Evolutionary conservation across 2,329 filamentous ascomycete species (phyloP).

Genomic region (Polychaeton citri): DNA sequence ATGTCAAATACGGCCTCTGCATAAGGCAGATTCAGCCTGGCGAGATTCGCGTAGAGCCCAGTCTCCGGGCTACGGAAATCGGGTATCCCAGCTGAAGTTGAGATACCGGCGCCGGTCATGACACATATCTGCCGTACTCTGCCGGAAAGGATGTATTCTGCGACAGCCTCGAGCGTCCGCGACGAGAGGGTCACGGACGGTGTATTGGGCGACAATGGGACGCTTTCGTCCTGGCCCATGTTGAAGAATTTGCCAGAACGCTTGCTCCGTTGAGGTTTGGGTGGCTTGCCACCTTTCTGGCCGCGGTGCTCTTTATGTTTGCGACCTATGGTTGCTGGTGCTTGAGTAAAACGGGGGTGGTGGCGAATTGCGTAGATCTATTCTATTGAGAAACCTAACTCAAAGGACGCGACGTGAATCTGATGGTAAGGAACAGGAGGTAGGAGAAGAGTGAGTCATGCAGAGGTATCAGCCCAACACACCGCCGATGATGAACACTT

Average conservation of each 20-base stretch:
- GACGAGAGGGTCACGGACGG: conserved; percentile 52
- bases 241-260: conserved; percentile 25
- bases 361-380: too few relatives aligned
- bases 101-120: conserved; percentile 84
- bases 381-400: too few relatives aligned
- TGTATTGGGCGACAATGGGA: conserved; percentile 46
- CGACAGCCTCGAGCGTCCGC: conserved; percentile 60
- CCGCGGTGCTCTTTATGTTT: conserved; percentile 32
- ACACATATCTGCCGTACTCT: conserved; percentile 61
- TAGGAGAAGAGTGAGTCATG: too few relatives aligned
- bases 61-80: conserved; percentile 92
- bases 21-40: conserved; percentile 70
- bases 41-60: conserved; percentile 85
- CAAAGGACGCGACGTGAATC: too few relatives aligned
- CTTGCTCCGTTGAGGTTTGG: conserved; percentile 14
- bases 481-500: too few relatives aligned
- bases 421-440: too few relatives aligned
- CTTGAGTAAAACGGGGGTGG: too few relatives aligned
- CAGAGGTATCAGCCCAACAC: too few relatives aligned
- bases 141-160: conserved; percentile 64
- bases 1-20: conserved; percentile 94
- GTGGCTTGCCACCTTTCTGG: conserved; percentile 16
- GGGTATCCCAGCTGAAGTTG: conserved; percentile 61
- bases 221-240: conserved; percentile 81
- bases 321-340: conserved; percentile 35